Percentiles rank a stretch among this genome's conserved stretches.
phyloP scores from a whole-genome alignment of 257 asterid genomes.

The Penstemon newberryi region DNA sequence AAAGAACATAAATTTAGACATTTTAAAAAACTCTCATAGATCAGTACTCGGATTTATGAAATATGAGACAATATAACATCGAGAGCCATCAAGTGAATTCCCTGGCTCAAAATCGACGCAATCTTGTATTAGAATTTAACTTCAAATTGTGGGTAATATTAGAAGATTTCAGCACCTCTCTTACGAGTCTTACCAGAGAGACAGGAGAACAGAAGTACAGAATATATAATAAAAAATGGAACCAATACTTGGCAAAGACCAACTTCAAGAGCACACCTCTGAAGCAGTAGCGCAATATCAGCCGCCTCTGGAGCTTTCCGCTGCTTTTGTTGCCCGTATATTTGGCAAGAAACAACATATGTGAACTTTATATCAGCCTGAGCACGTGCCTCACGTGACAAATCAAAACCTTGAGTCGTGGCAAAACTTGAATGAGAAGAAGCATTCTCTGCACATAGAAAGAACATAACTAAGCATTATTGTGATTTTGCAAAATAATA shows the following conservation, averaged over 20 bases:
- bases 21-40: neutral
- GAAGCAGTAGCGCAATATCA: conserved; percentile 87
- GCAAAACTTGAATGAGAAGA: conserved; percentile 51
- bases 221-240: neutral
- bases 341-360: conserved; percentile 95
- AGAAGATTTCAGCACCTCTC: conserved; percentile 15
- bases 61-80: neutral
- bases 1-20: neutral
- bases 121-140: neutral
- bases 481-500: conserved; percentile 18
- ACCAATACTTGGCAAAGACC: conserved; percentile 8
- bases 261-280: conserved; percentile 51
- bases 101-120: neutral
- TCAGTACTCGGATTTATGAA: conserved; percentile 1
- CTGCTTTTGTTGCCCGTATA: conserved; percentile 97
- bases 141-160: neutral
- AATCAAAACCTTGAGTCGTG: conserved; percentile 70
- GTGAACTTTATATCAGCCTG: conserved; percentile 96
- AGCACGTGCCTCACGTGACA: conserved; percentile 91
- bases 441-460: conserved; percentile 50
- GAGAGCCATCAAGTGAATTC: conserved; percentile 2
- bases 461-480: conserved; percentile 28
- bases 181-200: neutral
- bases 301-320: conserved; percentile 93
- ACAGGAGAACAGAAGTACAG: neutral